Conservation (phyloP, 2,329 filamentous ascomycete species). For the Catunica adiposa region DNA sequence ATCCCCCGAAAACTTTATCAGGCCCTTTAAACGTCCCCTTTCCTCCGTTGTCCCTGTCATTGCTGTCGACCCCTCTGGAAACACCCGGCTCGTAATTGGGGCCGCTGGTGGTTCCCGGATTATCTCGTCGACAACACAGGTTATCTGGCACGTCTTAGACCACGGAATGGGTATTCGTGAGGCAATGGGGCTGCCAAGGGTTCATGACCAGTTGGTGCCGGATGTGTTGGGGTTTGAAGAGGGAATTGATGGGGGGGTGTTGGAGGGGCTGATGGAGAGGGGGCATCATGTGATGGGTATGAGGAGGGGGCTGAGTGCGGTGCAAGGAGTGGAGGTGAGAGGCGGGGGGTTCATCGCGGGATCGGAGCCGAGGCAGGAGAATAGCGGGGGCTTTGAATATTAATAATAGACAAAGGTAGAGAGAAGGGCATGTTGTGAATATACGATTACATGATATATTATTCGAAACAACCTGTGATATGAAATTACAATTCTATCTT, state of each 20-base stretch:
- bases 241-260: constrained; percentile 46
- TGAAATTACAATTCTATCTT: no score
- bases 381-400: constrained; percentile 47
- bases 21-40: constrained; percentile 63
- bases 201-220: constrained; percentile 73
- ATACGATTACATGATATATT: no score
- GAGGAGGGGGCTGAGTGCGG: constrained; percentile 44
- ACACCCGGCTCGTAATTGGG: constrained; percentile 53
- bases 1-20: constrained; percentile 63
- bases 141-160: constrained; percentile 57
- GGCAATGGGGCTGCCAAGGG: constrained; percentile 47
- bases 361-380: constrained; percentile 56
- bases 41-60: constrained; percentile 72
- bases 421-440: background rate
- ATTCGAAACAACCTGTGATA: no score
- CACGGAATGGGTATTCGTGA: constrained; percentile 39
- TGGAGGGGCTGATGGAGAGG: constrained; percentile 41
- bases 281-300: constrained; percentile 63
- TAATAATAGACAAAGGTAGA: constrained; percentile 7
- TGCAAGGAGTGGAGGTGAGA: constrained; percentile 48
- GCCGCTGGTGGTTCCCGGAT: constrained; percentile 72
- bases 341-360: constrained; percentile 64
- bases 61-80: constrained; percentile 42
- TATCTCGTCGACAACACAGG: constrained; percentile 62
- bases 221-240: constrained; percentile 53